Percentiles rank a stretch among this genome's conserved stretches.
These are phyloP conservation scores for Austropuccinia psidii DNA, from an alignment of 1,284 basidiomycete genomes.

Conservation along the genomic window DNA sequence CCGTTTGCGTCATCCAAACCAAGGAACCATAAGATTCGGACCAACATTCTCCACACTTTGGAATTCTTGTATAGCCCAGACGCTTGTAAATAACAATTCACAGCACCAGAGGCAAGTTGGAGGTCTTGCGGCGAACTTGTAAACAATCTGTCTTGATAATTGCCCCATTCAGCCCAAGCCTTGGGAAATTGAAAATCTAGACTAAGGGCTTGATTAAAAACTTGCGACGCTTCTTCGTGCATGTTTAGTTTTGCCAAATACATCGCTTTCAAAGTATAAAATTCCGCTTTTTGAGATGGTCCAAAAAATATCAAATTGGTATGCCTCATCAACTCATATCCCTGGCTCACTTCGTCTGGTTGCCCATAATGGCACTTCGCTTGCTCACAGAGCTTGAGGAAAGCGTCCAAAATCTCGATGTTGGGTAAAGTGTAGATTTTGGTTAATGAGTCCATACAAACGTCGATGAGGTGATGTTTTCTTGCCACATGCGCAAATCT, in stretches of 20 bases:
- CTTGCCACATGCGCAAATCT: conserved; percentile 98
- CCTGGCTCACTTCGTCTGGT: conserved; percentile 82
- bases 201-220: conserved; percentile 91
- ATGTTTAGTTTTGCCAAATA: conserved; percentile 84
- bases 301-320: conserved; percentile 99
- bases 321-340: conserved; percentile 97
- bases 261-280: conserved; percentile 99
- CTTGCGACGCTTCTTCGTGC: conserved; percentile 81
- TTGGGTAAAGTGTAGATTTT: conserved; percentile 99
- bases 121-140: conserved; percentile 62
- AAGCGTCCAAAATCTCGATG: conserved; percentile 99
- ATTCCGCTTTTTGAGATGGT: conserved; percentile 88
- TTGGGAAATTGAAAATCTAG: conserved; percentile 92
- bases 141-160: conserved; percentile 88
- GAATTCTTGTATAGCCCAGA: conserved; percentile 90
- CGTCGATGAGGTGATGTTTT: conserved; percentile 91
- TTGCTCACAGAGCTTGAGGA: conserved; percentile 96
- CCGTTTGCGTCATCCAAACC: conserved; percentile 74
- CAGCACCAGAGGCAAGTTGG: conserved; percentile 75
- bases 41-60: conserved; percentile 84
- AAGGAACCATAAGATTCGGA: conserved; percentile 91
- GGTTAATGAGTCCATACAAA: conserved; percentile 87
- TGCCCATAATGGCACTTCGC: conserved; percentile 99
- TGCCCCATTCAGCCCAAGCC: conserved; percentile 98
- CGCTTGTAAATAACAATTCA: conserved; percentile 96